Percentiles rank a stretch among this genome's conserved stretches.
These are phyloP conservation scores for Mimosa pudica DNA, from an alignment of 306 rosid species.

Conservation along the genomic window DNA sequence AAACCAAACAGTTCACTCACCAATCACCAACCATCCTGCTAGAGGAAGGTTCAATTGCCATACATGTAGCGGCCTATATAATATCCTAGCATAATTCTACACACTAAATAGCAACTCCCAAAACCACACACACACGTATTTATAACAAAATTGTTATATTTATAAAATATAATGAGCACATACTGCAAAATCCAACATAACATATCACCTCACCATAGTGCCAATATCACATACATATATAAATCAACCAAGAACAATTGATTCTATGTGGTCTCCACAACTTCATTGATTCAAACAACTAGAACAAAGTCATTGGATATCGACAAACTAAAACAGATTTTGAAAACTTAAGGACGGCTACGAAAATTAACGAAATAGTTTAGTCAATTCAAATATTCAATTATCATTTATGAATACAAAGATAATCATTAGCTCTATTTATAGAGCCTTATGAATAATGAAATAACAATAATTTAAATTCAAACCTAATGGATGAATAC, in stretches of 20 bases:
- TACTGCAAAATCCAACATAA: constrained; percentile 1
- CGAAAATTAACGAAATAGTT: too few relatives aligned
- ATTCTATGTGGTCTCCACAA: neutral
- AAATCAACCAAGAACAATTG: neutral
- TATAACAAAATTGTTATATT: neutral
- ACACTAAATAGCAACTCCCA: neutral
- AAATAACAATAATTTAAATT: too few relatives aligned
- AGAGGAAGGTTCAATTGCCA: constrained; percentile 11
- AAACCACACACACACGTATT: neutral
- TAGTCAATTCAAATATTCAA: too few relatives aligned
- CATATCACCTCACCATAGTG: neutral
- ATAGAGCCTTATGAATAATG: too few relatives aligned
- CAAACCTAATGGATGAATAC: too few relatives aligned
- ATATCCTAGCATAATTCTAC: neutral
- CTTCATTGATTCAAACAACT: too few relatives aligned
- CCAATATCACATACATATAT: neutral
- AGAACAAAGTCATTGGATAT: neutral
- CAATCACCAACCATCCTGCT: constrained; percentile 13
- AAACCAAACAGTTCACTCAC: neutral
- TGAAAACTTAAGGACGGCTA: neutral
- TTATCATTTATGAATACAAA: too few relatives aligned
- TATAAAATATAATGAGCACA: neutral
- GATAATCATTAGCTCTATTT: too few relatives aligned
- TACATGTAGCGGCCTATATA: neutral
- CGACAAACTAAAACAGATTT: constrained; percentile 19